phyloP scores from a whole-genome alignment of 2,329 filamentous ascomycete species.

The Rhynchosporium secalis region DNA sequence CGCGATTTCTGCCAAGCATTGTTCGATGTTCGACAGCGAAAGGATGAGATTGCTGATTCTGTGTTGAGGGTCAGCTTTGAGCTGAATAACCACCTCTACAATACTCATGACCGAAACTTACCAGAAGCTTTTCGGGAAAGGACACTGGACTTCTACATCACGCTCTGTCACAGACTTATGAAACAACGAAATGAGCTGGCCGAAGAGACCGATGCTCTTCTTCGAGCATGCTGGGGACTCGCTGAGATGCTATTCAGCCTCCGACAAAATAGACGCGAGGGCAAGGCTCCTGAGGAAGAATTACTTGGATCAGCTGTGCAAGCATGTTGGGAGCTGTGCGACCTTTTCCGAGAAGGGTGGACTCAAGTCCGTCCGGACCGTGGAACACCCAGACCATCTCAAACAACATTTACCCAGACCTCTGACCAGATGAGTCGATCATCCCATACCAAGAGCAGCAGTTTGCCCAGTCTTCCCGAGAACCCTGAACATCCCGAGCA shows the following conservation, averaged over 20 bases:
- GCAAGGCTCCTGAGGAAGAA: constrained; percentile 74
- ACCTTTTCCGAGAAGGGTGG: constrained; percentile 91
- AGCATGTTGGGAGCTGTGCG: constrained; percentile 91
- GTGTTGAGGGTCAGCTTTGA: constrained; percentile 91
- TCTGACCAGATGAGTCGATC: constrained; percentile 50
- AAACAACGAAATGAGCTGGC: constrained; percentile 80
- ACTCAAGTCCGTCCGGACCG: constrained; percentile 83
- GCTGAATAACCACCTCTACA: constrained; percentile 92
- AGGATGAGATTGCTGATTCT: constrained; percentile 79
- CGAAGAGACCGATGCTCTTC: constrained; percentile 79
- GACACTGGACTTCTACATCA: constrained; percentile 92
- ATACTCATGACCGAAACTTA: constrained; percentile 80
- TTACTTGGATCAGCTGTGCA: constrained; percentile 84
- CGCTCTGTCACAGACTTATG: constrained; percentile 92
- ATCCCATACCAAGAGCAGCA: constrained; percentile 40
- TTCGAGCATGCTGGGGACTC: constrained; percentile 84
- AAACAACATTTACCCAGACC: constrained; percentile 69
- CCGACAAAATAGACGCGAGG: constrained; percentile 76
- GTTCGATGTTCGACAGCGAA: constrained; percentile 79
- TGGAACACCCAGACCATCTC: constrained; percentile 79
- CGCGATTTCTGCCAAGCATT: constrained; percentile 89
- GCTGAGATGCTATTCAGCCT: constrained; percentile 93
- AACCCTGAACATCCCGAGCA: constrained; percentile 43
- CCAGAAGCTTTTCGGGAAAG: constrained; percentile 86
- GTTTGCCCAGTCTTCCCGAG: constrained; percentile 50